Evolutionary conservation across 371 early-diverging fungal genomes (phyloP).

Genomic region (Actinomortierella wolfii): DNA sequence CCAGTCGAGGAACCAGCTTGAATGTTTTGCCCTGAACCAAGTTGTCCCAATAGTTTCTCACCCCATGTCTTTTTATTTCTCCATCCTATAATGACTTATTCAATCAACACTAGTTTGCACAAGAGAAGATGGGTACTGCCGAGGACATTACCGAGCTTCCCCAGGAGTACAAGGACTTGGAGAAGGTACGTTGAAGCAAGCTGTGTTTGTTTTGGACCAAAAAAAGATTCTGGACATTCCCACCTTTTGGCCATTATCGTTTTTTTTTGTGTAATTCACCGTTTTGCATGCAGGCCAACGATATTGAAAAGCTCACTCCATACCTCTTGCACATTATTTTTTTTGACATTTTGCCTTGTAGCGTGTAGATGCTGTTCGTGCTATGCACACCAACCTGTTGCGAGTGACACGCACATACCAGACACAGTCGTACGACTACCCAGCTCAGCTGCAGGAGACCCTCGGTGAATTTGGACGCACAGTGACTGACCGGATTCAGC

Average conservation of each 20-base stretch:
- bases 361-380: constrained; percentile 71
- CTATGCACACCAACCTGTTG: constrained; percentile 70
- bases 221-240: too few species aligned
- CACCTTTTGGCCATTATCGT: not conserved
- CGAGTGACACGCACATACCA: constrained; percentile 77
- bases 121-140: constrained; percentile 84
- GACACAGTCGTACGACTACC: constrained; percentile 77
- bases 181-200: constrained; percentile 57
- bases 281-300: not conserved
- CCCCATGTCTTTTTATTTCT: too few species aligned
- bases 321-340: not conserved
- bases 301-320: not conserved
- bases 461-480: constrained; percentile 68
- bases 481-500: constrained; percentile 65
- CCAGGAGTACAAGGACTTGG: constrained; percentile 85
- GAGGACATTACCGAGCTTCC: constrained; percentile 90
- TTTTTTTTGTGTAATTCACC: not conserved
- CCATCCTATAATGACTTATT: too few species aligned
- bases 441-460: constrained; percentile 75
- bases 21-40: too few species aligned
- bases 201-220: too few species aligned
- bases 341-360: constrained; percentile 12
- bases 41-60: too few species aligned
- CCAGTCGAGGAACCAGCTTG: too few species aligned
- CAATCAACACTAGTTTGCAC: constrained; percentile 76